A percentile compares a stretch with the other conserved stretches of the same genome.
These are phyloP conservation scores for Pseudohyphozyma bogoriensis DNA, from an alignment of 768 basidiomycete species.

Conservation along the genomic window DNA sequence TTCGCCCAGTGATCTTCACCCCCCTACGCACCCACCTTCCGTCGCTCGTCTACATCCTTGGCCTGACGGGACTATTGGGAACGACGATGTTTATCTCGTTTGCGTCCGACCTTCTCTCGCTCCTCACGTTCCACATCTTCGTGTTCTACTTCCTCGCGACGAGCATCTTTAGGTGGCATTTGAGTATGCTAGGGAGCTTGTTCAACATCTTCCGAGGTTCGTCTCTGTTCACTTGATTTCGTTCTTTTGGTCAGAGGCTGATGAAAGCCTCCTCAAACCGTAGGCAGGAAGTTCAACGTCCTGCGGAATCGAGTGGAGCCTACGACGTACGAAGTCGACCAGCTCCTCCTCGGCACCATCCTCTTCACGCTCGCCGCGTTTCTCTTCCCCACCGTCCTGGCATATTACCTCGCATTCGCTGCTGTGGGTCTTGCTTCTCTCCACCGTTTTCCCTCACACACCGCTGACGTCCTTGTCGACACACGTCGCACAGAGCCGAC, in stretches of 20 bases:
- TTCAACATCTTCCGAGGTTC: slow-evolving; percentile 86
- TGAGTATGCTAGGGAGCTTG: slow-evolving; percentile 53
- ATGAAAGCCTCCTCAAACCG: background rate
- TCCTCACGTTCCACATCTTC: slow-evolving; percentile 63
- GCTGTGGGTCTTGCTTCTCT: slow-evolving; percentile 42
- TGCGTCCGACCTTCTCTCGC: slow-evolving; percentile 53
- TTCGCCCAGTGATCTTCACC: slow-evolving; percentile 15
- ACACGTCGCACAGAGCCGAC: slow-evolving; percentile 47
- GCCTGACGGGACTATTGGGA: slow-evolving; percentile 37
- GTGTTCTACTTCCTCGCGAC: slow-evolving; percentile 58
- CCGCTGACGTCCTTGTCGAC: background rate
- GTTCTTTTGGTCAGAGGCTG: no score
- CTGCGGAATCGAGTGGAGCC: slow-evolving; percentile 78
- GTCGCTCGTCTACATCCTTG: slow-evolving; percentile 34
- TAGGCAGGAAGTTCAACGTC: slow-evolving; percentile 81
- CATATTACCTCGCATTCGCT: slow-evolving; percentile 76
- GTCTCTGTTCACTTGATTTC: slow-evolving; percentile 15
- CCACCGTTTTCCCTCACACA: background rate
- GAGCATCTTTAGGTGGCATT: slow-evolving; percentile 52
- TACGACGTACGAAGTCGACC: slow-evolving; percentile 85
- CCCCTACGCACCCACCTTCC: slow-evolving; percentile 38
- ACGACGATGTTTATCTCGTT: slow-evolving; percentile 57
- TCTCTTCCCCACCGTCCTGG: slow-evolving; percentile 71
- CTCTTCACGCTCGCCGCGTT: slow-evolving; percentile 73
- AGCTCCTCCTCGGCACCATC: slow-evolving; percentile 86